Percentiles rank a stretch among this genome's conserved stretches.
These are phyloP conservation scores for Bonia amplexicaulis DNA, from an alignment of 176 grass and related monocot genomes.

Conservation along the genomic window DNA sequence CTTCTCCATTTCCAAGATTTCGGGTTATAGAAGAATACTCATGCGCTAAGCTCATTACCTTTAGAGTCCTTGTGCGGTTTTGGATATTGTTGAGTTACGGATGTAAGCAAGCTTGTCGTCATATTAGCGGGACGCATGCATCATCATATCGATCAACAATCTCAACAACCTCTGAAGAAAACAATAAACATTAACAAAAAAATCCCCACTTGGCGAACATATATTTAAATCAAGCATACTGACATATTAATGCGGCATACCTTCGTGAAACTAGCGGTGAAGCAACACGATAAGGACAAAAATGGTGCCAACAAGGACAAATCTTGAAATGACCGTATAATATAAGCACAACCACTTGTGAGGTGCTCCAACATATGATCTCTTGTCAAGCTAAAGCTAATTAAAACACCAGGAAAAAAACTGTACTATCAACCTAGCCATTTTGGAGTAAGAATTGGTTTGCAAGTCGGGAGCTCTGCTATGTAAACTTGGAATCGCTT, in stretches of 20 bases:
- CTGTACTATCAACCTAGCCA: too few species aligned
- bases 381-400: too few species aligned
- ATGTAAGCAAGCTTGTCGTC: conserved; percentile 75
- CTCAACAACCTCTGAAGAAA: conserved; percentile 59
- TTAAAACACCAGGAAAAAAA: too few species aligned
- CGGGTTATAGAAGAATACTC: conserved; percentile 1
- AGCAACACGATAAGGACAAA: conserved; percentile 76
- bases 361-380: too few species aligned
- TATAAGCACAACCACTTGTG: too few species aligned
- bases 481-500: too few species aligned
- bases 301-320: conserved; percentile 66
- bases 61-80: conserved; percentile 57
- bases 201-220: background rate
- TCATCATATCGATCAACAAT: conserved; percentile 76
- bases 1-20: background rate
- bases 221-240: conserved; percentile 1
- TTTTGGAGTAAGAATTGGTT: too few species aligned
- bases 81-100: conserved; percentile 30
- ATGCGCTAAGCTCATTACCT: conserved; percentile 43
- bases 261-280: conserved; percentile 55
- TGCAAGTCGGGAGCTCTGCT: too few species aligned
- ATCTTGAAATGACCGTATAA: conserved; percentile 67
- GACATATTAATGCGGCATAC: conserved; percentile 37
- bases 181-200: background rate
- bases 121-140: conserved; percentile 46